A percentile compares a stretch with the other conserved stretches of the same genome.
Conservation (phyloP, 2,329 filamentous ascomycete genomes). For the Albifimbria verrucaria region DNA sequence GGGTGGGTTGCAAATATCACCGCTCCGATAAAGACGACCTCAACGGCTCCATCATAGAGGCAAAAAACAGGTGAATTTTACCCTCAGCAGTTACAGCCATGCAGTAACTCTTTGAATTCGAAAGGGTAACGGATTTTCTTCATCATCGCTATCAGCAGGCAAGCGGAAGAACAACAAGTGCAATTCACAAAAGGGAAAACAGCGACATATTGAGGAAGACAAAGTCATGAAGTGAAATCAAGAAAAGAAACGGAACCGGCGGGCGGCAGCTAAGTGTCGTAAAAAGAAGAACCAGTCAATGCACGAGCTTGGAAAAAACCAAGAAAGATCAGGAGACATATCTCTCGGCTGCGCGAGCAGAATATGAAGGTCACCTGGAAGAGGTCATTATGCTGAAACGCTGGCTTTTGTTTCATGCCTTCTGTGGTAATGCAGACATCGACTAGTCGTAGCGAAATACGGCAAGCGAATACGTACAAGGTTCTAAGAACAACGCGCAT, state of each 20-base stretch:
- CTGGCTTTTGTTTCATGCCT: not conserved
- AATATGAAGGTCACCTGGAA: not conserved
- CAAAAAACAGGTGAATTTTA: too few relatives aligned
- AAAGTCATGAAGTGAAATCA: not conserved
- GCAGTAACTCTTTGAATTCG: too few relatives aligned
- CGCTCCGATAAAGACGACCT: too few relatives aligned
- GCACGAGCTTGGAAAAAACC: not conserved
- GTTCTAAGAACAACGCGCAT: too few relatives aligned
- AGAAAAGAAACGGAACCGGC: not conserved
- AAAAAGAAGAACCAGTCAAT: not conserved
- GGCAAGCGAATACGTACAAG: not conserved
- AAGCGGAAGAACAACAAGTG: too few relatives aligned
- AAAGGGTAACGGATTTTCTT: too few relatives aligned
- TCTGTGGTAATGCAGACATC: not conserved
- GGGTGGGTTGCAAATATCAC: too few relatives aligned
- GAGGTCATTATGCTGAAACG: not conserved
- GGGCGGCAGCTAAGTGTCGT: not conserved
- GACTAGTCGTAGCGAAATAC: not conserved
- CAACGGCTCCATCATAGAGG: too few relatives aligned
- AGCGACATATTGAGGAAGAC: not conserved
- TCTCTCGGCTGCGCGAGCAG: too few relatives aligned
- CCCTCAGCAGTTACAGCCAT: too few relatives aligned
- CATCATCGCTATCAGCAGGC: too few relatives aligned
- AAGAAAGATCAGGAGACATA: too few relatives aligned
- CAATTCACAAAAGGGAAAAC: not conserved